A percentile compares a stretch with the other conserved stretches of the same genome.
These are phyloP conservation scores for Parathielavia appendiculata DNA, from an alignment of 495 filamentous ascomycete species.

Conservation along the genomic window DNA sequence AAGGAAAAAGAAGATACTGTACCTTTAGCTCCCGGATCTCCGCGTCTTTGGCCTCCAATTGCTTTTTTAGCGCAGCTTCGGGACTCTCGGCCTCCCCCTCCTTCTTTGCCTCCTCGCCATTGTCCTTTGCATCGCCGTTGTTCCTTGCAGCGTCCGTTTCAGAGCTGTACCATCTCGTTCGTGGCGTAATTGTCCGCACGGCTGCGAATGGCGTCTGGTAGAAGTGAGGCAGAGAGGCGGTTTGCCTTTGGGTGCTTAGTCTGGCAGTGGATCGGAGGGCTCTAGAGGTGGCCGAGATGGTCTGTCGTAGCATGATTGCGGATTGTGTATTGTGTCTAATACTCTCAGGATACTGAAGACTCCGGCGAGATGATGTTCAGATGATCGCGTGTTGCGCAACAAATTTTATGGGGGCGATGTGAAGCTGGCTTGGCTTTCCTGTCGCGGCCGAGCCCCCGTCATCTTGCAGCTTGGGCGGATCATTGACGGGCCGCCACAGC, in stretches of 20 bases:
- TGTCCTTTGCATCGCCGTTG: constrained; percentile 32
- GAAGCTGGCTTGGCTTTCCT: constrained; percentile 3
- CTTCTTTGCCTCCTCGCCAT: constrained; percentile 33
- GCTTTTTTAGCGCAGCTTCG: constrained; percentile 37
- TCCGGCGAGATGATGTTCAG: not conserved
- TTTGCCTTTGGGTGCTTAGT: constrained; percentile 26
- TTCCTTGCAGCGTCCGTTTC: constrained; percentile 32
- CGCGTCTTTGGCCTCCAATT: constrained; percentile 78
- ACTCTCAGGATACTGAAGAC: not conserved
- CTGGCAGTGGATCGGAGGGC: constrained; percentile 31
- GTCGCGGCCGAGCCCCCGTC: not conserved
- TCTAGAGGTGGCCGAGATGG: constrained; percentile 37
- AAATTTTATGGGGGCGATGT: constrained; percentile 19
- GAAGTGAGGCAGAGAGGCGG: constrained; percentile 24
- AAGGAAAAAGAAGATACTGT: constrained; percentile 17
- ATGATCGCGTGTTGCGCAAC: constrained; percentile 11
- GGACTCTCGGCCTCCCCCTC: constrained; percentile 32
- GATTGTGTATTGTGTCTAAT: constrained; percentile 15
- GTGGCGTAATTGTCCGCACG: constrained; percentile 25
- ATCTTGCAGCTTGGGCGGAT: constrained; percentile 12
- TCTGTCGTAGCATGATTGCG: constrained; percentile 42
- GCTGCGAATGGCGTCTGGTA: constrained; percentile 26
- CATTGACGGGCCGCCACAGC: constrained; percentile 19
- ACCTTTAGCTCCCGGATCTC: constrained; percentile 88
- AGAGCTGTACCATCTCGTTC: constrained; percentile 45